Evolutionary conservation across 331 rosid species (phyloP), one percentile per base, ranked within the genome.

Genomic region (Stylosanthes scabra): DNA sequence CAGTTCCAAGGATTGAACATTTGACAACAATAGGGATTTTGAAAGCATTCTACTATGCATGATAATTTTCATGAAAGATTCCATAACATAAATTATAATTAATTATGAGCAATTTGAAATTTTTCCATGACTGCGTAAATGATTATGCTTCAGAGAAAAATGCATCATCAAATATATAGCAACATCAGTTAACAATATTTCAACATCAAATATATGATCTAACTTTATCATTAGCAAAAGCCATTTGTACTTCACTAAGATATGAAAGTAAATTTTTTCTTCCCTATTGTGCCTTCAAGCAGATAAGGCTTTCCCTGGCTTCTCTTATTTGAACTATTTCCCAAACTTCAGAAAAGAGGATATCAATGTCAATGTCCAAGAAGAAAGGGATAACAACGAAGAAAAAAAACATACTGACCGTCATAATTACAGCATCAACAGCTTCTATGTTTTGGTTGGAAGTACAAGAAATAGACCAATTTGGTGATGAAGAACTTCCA

Each of bases 341-440:
- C 37, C 37, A 31, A 31, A 31, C 37, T 31, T 31, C 37, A 20
- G 37, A 31, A 31, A 31, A 7, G 46, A 41, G 46, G 10, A 7
- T n/a, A n/a, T n/a, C n/a, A n/a, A n/a, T n/a, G n/a, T n/a, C 50
- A 45, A 63, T 28, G 42, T 46, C 66, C 40, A 20, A 16, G 12
- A 7, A 63, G 44, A 68, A 59, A 13, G n/a, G 74, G 40, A 40
- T 28, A 25, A 71, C 20, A 60, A 73, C 39, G n/a, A n/a, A n/a
- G n/a, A n/a, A n/a, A n/a, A 11, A 11, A 71, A 65, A 11, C 64
- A 62, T 27, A 83, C 98, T 87, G 57, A 93, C 98, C 90, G 98
- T 89, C 95, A 91, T 79, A 63, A 93, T 83, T 76, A 93, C 75
- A 41, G 98, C 98, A 74, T 93, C 97, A 60, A 88, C 81, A 60